A percentile compares a stretch with the other conserved stretches of the same genome.
phyloP scores from a whole-genome alignment of 2,329 filamentous ascomycete species.

The Colletotrichum falcatum region DNA sequence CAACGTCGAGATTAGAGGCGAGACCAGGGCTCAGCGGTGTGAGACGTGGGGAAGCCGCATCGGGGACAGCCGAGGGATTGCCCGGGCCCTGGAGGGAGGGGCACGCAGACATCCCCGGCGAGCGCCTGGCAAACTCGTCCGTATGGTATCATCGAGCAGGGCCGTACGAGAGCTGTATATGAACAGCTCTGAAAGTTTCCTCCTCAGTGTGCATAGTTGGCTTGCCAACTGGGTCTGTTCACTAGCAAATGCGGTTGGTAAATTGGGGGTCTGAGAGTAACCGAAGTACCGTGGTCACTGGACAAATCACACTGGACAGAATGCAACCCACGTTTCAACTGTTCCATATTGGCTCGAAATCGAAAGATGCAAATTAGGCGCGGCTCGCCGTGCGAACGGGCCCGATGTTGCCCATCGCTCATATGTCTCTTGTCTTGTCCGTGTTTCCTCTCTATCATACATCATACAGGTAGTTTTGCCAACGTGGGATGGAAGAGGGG shows the following conservation, averaged over 20 bases:
- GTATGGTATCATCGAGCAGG: not conserved
- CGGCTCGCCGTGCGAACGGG: not conserved
- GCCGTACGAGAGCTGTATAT: not conserved
- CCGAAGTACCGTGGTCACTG: not conserved
- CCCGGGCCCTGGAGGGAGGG: not conserved
- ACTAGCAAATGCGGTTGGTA: not conserved
- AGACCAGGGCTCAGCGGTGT: not conserved
- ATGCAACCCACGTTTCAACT: not conserved
- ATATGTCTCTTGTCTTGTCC: not conserved
- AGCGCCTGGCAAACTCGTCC: not conserved
- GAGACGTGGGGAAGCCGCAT: not conserved
- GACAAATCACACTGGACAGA: not conserved
- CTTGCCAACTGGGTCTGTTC: not conserved
- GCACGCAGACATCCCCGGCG: not conserved
- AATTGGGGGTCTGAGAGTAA: not conserved
- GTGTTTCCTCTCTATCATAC: conserved; percentile 10
- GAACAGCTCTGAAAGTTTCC: not conserved
- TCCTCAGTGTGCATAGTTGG: not conserved
- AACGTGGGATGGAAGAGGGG: too few relatives aligned
- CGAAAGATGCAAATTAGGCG: not conserved
- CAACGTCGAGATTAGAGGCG: not conserved
- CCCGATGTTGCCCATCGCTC: not conserved
- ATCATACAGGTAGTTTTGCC: not conserved
- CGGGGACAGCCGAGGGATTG: not conserved
- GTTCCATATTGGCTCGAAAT: not conserved